phyloP scores from a whole-genome alignment of 495 filamentous ascomycete genomes.

The Tuber magnatum region DNA sequence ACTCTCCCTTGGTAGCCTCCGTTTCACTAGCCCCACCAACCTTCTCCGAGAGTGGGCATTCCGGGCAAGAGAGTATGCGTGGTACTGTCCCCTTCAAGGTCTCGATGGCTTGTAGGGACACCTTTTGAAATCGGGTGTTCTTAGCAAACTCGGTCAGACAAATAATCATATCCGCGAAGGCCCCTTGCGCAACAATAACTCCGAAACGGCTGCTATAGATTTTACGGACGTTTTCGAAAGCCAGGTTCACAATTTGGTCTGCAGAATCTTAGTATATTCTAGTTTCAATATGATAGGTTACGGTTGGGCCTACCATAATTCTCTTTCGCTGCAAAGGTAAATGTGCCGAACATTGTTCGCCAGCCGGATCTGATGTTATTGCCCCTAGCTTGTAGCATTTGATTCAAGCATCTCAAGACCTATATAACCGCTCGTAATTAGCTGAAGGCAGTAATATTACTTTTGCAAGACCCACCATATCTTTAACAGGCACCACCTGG shows the following conservation, averaged over 20 bases:
- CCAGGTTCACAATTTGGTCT: conserved; percentile 93
- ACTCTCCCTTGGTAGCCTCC: conserved; percentile 46
- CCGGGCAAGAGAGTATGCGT: conserved; percentile 89
- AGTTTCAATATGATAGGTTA: conserved; percentile 10
- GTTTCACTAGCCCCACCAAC: conserved; percentile 44
- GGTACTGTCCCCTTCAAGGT: conserved; percentile 82
- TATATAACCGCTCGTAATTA: conserved; percentile 12
- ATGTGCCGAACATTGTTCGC: conserved; percentile 99
- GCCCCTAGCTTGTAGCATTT: conserved; percentile 96
- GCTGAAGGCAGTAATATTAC: background rate
- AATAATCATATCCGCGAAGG: conserved; percentile 91
- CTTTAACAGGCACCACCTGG: conserved; percentile 81
- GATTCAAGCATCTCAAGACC: conserved; percentile 83
- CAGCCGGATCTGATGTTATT: conserved; percentile 95
- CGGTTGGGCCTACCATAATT: conserved; percentile 57
- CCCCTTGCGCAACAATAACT: conserved; percentile 89
- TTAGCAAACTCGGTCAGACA: conserved; percentile 98
- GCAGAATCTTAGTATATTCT: conserved; percentile 12
- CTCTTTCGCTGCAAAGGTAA: conserved; percentile 89
- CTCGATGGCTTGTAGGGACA: conserved; percentile 93
- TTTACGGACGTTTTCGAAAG: conserved; percentile 92
- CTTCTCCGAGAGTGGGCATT: conserved; percentile 72
- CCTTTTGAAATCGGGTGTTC: conserved; percentile 95
- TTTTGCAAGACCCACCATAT: conserved; percentile 55
- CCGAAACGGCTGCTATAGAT: conserved; percentile 98